Evolutionary conservation across 1,284 basidiomycete genomes (phyloP).

Genomic region (Naganishia cerealis): DNA sequence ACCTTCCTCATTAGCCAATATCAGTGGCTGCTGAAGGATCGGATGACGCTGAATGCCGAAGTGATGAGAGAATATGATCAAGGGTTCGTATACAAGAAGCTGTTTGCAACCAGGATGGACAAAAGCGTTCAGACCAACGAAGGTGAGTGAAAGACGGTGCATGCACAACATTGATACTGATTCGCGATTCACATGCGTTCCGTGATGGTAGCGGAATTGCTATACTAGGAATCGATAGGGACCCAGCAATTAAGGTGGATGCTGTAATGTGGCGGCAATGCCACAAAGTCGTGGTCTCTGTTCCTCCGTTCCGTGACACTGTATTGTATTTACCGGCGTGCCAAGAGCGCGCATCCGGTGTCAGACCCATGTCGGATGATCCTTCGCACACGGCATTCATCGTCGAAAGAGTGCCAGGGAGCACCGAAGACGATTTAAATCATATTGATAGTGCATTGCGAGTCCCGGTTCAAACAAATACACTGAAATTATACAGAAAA

Average conservation of each 20-base stretch:
- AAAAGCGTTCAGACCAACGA: constrained; percentile 49
- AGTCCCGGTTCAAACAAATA: neutral
- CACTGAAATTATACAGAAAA: neutral
- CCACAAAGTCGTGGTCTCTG: neutral
- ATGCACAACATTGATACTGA: neutral
- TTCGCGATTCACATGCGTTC: neutral
- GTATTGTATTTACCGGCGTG: no score
- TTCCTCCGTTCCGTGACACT: no score
- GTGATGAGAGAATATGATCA: constrained; percentile 54
- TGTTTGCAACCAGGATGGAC: constrained; percentile 49
- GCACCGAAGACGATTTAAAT: neutral
- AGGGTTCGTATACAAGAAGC: constrained; percentile 50
- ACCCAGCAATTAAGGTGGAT: neutral
- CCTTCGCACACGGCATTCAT: no score
- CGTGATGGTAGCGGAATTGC: neutral
- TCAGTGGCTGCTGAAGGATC: constrained; percentile 50
- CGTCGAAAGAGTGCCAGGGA: no score
- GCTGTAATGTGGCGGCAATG: neutral
- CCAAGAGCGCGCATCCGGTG: no score
- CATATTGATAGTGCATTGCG: neutral
- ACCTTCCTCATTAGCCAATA: constrained; percentile 35
- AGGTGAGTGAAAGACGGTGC: constrained; percentile 36
- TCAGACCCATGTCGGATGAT: no score
- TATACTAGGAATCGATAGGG: neutral
- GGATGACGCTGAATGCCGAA: constrained; percentile 50